Conservation (phyloP, 2,329 filamentous ascomycete species). For the Colletotrichum tropicicola region DNA sequence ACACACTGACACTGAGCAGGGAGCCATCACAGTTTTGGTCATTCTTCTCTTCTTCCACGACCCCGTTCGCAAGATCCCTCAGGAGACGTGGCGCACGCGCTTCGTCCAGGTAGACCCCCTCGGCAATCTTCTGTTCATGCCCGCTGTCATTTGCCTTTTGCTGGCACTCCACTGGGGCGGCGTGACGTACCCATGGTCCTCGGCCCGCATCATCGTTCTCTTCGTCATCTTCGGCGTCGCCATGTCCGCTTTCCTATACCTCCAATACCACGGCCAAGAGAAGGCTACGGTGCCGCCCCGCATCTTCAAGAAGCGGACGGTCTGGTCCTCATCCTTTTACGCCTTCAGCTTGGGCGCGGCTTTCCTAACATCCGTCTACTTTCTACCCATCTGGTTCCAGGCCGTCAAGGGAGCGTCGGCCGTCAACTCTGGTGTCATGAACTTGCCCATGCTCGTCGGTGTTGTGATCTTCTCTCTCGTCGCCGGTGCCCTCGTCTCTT, state of each 20-base stretch:
- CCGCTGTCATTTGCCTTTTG: conserved; percentile 53
- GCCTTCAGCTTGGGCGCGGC: conserved; percentile 49
- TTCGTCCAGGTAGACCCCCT: conserved; percentile 33
- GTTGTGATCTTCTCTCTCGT: conserved; percentile 45
- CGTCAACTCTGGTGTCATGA: conserved; percentile 49
- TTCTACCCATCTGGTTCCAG: conserved; percentile 56
- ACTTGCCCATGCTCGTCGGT: conserved; percentile 48
- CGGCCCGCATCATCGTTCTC: conserved; percentile 58
- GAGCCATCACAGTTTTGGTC: conserved; percentile 42
- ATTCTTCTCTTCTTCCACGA: conserved; percentile 38
- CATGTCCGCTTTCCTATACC: conserved; percentile 43
- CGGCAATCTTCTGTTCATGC: conserved; percentile 42
- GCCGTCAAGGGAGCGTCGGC: conserved; percentile 50
- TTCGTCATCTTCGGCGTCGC: conserved; percentile 55
- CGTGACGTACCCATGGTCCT: conserved; percentile 58
- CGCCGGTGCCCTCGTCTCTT: conserved; percentile 44
- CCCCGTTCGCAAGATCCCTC: conserved; percentile 2
- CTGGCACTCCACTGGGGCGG: conserved; percentile 62
- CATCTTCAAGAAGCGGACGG: conserved; percentile 48
- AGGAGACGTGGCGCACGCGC: conserved; percentile 7
- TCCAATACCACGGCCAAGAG: conserved; percentile 50
- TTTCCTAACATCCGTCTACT: conserved; percentile 43
- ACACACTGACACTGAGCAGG: conserved; percentile 33
- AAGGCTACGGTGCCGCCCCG: conserved; percentile 53
- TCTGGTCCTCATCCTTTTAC: conserved; percentile 44